Conservation (phyloP, 257 asterid genomes). For the Orobanche coerulescens region DNA sequence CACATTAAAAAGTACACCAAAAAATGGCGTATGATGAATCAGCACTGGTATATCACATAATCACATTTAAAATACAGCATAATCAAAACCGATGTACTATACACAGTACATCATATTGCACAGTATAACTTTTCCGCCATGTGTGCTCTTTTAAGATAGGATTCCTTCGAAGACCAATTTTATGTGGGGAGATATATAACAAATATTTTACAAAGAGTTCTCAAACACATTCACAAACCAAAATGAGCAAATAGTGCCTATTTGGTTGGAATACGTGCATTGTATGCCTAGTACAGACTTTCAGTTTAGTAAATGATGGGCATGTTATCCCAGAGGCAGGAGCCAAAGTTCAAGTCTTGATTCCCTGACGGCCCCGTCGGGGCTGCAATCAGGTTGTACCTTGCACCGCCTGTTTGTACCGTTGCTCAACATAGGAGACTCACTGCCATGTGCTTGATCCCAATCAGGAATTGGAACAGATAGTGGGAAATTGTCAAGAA, state of each 20-base stretch:
- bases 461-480: constrained; percentile 48
- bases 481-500: constrained; percentile 51
- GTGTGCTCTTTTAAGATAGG: too few relatives aligned
- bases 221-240: constrained; percentile 16
- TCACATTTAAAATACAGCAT: too few relatives aligned
- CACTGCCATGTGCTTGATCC: constrained; percentile 30
- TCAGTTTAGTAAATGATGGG: constrained; percentile 38
- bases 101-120: too few relatives aligned
- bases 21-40: too few relatives aligned
- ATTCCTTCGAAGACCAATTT: too few relatives aligned
- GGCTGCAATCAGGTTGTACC: constrained; percentile 28
- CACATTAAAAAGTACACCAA: too few relatives aligned
- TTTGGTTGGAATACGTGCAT: neutral
- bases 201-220: too few relatives aligned
- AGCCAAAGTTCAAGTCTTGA: constrained; percentile 35
- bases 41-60: too few relatives aligned
- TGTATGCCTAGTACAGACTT: neutral
- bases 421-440: constrained; percentile 16
- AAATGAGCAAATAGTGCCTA: constrained; percentile 13
- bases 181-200: too few relatives aligned
- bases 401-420: constrained; percentile 21
- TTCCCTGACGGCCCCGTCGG: constrained; percentile 19
- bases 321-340: constrained; percentile 47
- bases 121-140: too few relatives aligned
- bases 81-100: too few relatives aligned